Base-by-base conservation (phyloP, 2,329 filamentous ascomycete species). In the Ceratocystis cacaofunesta region DNA sequence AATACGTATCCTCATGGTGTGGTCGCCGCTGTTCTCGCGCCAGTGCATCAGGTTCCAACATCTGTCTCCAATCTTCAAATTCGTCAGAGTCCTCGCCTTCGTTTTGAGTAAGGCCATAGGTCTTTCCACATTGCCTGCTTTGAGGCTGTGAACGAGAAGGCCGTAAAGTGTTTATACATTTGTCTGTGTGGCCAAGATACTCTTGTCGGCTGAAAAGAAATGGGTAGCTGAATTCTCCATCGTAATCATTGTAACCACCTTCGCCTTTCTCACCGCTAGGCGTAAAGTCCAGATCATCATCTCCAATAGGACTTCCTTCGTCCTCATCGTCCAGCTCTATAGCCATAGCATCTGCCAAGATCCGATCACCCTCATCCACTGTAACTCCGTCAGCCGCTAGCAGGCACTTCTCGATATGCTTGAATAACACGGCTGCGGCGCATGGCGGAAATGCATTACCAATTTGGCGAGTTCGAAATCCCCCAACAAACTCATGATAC, bases 401-500 rank as follows among this genome's bases (percentile, higher is more conserved):
- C 0, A 84, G 70, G 74, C 77, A 81, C 6, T 72, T 68, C 19
- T 77, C 72, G 7, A 84, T 70, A 61, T 82, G 79, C n/a, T 72
- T 71, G 68, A 80, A 83, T 0, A 84, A 70, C 0, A 78, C 73
- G 30, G 74, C 74, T 2, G 83, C 83, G 0, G 81, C 79, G 32
- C 75, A 75, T 0, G 88, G 83, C 0, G 90, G 87, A 17, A 92
- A 90, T 0, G 89, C 89, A 70, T 94, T 92, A 0, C 89, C 89
- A 68, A 92, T 88, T 72, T 91, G 88, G 68, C 78, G 80, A 69
- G 81, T 81, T 17, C 82, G 75, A 15, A 71, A 72, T 0, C 72
- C 74, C 19, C 73, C 72, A 0, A 73, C 76, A 70, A 92, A 92
- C 0, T 72, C 72, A 71, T 89, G 86, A 1, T 75, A 71, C 0